Conservation (phyloP, 2,329 filamentous ascomycete genomes). For the Cladosporium oxysporum region DNA sequence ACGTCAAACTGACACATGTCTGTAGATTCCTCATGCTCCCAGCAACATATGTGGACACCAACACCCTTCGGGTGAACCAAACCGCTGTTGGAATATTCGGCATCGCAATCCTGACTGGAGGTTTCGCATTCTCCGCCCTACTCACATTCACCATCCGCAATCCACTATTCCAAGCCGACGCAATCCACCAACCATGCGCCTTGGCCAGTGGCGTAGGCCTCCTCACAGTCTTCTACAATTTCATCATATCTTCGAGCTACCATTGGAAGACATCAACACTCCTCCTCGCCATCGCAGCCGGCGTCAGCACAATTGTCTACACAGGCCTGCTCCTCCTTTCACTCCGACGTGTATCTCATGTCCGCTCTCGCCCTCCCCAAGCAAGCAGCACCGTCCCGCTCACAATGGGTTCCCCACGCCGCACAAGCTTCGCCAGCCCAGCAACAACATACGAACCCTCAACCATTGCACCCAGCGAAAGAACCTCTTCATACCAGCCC, state of each 20-base stretch:
- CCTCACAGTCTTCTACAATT: conserved; percentile 51
- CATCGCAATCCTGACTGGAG: conserved; percentile 49
- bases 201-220: conserved; percentile 50
- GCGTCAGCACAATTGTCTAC: conserved; percentile 46
- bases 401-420: not conserved
- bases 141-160: conserved; percentile 51
- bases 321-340: conserved; percentile 41
- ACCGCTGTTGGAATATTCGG: conserved; percentile 48
- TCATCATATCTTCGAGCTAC: conserved; percentile 45
- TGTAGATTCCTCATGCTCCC: conserved; percentile 53
- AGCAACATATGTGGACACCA: conserved; percentile 46
- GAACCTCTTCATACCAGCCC: conserved; percentile 35
- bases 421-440: not conserved
- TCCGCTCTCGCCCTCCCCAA: conserved; percentile 19
- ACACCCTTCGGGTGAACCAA: conserved; percentile 43
- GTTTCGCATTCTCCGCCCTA: conserved; percentile 51
- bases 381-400: conserved; percentile 6
- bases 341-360: conserved; percentile 15
- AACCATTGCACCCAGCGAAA: conserved; percentile 17
- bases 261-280: conserved; percentile 48
- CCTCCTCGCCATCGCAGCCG: conserved; percentile 44
- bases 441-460: conserved; percentile 19
- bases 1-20: conserved; percentile 19
- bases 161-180: conserved; percentile 50
- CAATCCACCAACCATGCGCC: conserved; percentile 49